A percentile compares a stretch with the other conserved stretches of the same genome.
These are phyloP conservation scores for Calvatia gigantea DNA, from an alignment of 768 basidiomycete genomes.

Conservation along the genomic window DNA sequence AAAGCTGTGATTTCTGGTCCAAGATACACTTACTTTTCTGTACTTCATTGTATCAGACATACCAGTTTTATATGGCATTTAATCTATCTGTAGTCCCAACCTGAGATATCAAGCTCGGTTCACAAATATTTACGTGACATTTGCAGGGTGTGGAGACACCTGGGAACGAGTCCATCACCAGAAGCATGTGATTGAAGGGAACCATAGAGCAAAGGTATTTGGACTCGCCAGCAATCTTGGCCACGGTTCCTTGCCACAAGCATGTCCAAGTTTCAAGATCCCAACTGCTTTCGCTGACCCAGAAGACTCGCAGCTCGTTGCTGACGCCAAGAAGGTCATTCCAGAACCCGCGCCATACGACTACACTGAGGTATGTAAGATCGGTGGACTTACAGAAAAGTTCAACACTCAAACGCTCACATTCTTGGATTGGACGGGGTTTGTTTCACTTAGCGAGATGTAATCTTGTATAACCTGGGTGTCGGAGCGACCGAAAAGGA, in stretches of 20 bases:
- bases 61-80: background rate
- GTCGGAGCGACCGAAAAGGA: slow-evolving; percentile 93
- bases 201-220: background rate
- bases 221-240: no score
- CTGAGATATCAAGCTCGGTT: no score
- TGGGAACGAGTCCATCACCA: no score
- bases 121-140: no score
- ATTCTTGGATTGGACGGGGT: background rate
- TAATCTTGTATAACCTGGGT: slow-evolving; percentile 94
- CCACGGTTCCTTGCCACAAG: background rate
- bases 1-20: slow-evolving; percentile 49
- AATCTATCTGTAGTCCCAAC: no score
- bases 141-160: no score
- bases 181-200: slow-evolving; percentile 1
- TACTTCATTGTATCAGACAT: background rate
- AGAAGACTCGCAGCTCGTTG: slow-evolving; percentile 81
- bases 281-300: slow-evolving; percentile 62
- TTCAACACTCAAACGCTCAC: no score
- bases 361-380: slow-evolving; percentile 61
- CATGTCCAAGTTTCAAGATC: slow-evolving; percentile 39
- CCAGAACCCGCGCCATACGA: slow-evolving; percentile 56
- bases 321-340: slow-evolving; percentile 68
- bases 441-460: slow-evolving; percentile 61
- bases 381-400: no score
- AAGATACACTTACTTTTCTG: background rate